Evolutionary conservation across 805 yeast species (phyloP).

Genomic region (Nakazawaea ernobii): DNA sequence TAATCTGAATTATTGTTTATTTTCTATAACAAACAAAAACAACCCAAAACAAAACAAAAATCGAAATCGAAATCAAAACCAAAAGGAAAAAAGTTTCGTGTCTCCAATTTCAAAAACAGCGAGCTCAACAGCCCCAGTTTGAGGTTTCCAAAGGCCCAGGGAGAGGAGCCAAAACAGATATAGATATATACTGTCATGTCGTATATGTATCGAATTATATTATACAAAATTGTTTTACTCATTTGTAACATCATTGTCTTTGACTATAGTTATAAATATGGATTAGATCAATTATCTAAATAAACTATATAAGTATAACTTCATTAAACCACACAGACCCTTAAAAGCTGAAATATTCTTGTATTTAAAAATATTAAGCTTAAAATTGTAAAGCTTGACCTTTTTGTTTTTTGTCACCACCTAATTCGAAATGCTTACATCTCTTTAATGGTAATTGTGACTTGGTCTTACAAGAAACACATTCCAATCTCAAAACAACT

Average conservation of each 20-base stretch:
- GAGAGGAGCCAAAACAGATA: no score
- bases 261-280: not conserved
- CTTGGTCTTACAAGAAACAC: slow-evolving; percentile 98
- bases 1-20: no score
- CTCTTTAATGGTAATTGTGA: slow-evolving; percentile 97
- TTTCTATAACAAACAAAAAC: no score
- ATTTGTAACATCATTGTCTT: slow-evolving; percentile 5
- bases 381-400: slow-evolving; percentile 99
- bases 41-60: no score
- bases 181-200: not conserved
- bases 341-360: slow-evolving; percentile 3
- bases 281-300: not conserved
- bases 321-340: slow-evolving; percentile 7
- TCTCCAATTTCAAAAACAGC: no score
- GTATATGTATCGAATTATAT: not conserved
- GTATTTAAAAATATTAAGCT: slow-evolving; percentile 23
- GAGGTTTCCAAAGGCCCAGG: no score
- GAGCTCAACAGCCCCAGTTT: no score
- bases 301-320: slow-evolving; percentile 6
- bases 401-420: slow-evolving; percentile 99
- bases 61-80: no score
- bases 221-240: slow-evolving; percentile 1
- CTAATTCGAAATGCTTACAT: slow-evolving; percentile 99
- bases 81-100: no score
- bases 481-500: slow-evolving; percentile 98